Conservation (phyloP, 225 moss, liverwort and hornwort genomes). For the Pleurozium schreberi region DNA sequence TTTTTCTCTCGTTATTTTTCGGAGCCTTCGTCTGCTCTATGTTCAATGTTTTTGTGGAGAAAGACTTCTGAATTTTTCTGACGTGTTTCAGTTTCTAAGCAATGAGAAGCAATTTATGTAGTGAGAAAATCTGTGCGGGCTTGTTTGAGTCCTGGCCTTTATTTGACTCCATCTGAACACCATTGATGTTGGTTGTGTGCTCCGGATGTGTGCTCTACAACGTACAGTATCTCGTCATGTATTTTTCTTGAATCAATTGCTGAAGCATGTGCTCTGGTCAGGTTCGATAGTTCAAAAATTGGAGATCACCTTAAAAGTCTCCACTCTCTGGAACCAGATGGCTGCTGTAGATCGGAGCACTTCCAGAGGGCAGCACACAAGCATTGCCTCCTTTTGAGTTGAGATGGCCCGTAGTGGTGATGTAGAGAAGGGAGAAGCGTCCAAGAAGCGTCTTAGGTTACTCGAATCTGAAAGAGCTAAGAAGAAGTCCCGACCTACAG, state of each 20-base stretch:
- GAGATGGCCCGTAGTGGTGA: slow-evolving; percentile 7
- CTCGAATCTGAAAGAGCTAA: slow-evolving; percentile 1
- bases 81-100: not conserved
- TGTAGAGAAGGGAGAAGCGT: not conserved
- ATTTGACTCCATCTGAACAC: not conserved
- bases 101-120: not conserved
- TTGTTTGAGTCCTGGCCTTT: not conserved
- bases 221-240: not conserved
- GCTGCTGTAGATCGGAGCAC: not conserved
- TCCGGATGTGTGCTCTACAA: not conserved
- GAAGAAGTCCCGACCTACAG: slow-evolving; percentile 20
- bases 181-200: not conserved
- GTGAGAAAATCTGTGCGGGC: not conserved
- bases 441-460: slow-evolving; percentile 14
- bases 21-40: not conserved
- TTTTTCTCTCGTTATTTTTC: not conserved
- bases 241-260: not conserved
- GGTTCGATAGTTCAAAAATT: not conserved
- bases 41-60: not conserved
- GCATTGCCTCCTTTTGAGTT: not conserved
- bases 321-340: not conserved
- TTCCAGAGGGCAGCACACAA: not conserved
- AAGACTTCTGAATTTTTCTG: not conserved
- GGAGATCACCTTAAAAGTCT: not conserved
- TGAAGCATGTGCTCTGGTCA: not conserved